Conservation (phyloP, 768 basidiomycete genomes). For the Nevesoporus exiguus region DNA sequence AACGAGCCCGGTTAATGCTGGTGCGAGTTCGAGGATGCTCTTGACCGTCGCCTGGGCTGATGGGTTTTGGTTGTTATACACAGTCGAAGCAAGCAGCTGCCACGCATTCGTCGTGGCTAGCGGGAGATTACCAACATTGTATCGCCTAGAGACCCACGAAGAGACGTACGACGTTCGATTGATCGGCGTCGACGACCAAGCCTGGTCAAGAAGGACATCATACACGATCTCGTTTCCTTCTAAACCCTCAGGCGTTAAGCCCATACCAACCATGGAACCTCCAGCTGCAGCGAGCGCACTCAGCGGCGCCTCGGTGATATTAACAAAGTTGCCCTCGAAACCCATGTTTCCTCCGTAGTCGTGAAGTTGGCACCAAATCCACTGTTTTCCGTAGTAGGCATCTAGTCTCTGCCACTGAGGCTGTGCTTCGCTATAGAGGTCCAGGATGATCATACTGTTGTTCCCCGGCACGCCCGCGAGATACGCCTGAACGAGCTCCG, state of each 20-base stretch:
- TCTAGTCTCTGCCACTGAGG: conserved; percentile 42
- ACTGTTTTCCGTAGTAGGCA: conserved; percentile 38
- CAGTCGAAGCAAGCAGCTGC: conserved; percentile 35
- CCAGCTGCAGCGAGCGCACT: conserved; percentile 29
- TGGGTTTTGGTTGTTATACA: conserved; percentile 37
- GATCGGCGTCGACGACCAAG: conserved; percentile 36
- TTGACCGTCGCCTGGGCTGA: conserved; percentile 34
- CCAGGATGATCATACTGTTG: conserved; percentile 40
- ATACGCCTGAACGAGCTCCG: conserved; percentile 38
- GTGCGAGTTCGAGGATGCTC: conserved; percentile 37
- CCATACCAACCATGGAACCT: conserved; percentile 38
- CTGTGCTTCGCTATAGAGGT: conserved; percentile 38
- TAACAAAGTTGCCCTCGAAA: conserved; percentile 36
- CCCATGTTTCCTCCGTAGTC: conserved; percentile 39
- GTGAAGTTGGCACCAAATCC: conserved; percentile 43
- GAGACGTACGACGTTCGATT: conserved; percentile 31
- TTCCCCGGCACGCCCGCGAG: conserved; percentile 36
- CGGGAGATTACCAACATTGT: conserved; percentile 28
- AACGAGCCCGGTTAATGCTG: conserved; percentile 33
- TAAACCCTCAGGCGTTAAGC: conserved; percentile 38
- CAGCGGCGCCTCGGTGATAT: conserved; percentile 32
- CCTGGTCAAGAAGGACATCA: conserved; percentile 40
- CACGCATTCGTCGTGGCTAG: conserved; percentile 32
- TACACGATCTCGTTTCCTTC: conserved; percentile 46
- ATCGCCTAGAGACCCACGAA: conserved; percentile 36